Evolutionary conservation across 2,329 filamentous ascomycete genomes (phyloP), one percentile per base, ranked within the genome.

Genomic region (Verticillium tricorpus): DNA sequence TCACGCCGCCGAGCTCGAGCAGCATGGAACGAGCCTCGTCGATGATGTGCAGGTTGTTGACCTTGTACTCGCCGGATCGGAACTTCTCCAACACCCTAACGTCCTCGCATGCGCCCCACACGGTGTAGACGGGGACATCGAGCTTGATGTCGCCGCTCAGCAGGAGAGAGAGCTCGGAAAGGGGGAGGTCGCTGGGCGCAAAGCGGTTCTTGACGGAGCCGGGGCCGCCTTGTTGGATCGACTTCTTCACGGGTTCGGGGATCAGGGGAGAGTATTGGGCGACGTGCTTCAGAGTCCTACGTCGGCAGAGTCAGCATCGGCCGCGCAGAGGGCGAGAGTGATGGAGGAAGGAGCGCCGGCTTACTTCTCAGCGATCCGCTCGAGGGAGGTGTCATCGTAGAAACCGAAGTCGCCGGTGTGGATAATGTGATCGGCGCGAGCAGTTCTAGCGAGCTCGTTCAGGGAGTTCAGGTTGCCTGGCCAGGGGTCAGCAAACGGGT

Each of bases 391-490:
- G 71, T 96, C 91, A 77, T 99, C 95, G 80, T 99, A 99, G 80
- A 99, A 99, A 66, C 95, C 95, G 75, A 99, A 99, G 77, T 99
- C 95, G 76, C 95, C 95, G 22, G 95, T 99, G 78, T 99, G 95
- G 72, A 99, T 93, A 77, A 99, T 97, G 80, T 97, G 93, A 79
- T 97, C 93, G 70, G 95, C 95, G 74, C 91, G 91, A 65, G 95
- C 94, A 74, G 95, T 91, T 78, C 92, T 96, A 67, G 95, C 95
- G 65, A 99, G 89, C 65, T 98, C 93, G 80, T 99, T 99, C 71
- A 99, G 83, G 68, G 95, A 97, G 79, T 90, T 88, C 69, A 99
- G 82, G 77, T 98, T 97, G 77, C 95, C 95, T 99, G 69, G 61
- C 9, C 9, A 0, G 5, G 31, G 8, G 58, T 64, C 57, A 62